These are phyloP conservation scores for Vanrija humicola DNA, from an alignment of 1,284 basidiomycete genomes.

Conservation along the genomic window DNA sequence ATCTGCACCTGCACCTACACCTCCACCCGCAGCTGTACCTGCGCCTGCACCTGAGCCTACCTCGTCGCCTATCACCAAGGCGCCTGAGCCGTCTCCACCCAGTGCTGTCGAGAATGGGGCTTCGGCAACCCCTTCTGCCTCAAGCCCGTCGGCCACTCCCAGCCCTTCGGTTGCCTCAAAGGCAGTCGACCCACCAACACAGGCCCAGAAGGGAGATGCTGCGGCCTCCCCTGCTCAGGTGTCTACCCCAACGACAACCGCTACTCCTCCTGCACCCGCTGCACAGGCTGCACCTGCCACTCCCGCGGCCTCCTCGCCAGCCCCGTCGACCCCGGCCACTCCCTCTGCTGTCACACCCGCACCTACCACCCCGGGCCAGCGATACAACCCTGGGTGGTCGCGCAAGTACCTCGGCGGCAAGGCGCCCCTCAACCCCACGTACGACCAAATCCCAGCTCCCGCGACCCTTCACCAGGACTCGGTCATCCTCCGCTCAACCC, in stretches of 20 bases:
- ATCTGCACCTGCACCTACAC: not conserved
- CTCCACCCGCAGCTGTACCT: not conserved
- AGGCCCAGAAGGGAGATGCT: too few relatives aligned
- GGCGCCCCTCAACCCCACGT: constrained; percentile 50
- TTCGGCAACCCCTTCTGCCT: too few relatives aligned
- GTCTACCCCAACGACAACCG: not conserved
- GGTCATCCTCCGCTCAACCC: constrained; percentile 40
- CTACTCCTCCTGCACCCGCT: too few relatives aligned
- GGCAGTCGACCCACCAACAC: too few relatives aligned
- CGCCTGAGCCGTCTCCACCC: too few relatives aligned
- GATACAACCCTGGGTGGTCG: constrained; percentile 47
- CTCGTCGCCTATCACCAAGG: too few relatives aligned
- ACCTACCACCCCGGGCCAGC: constrained; percentile 3
- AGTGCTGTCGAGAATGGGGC: too few relatives aligned
- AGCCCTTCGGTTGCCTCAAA: too few relatives aligned
- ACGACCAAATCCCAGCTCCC: constrained; percentile 48
- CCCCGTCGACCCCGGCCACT: not conserved
- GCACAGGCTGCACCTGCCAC: not conserved
- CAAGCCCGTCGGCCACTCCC: too few relatives aligned
- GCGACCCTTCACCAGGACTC: constrained; percentile 48
- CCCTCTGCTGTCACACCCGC: not conserved
- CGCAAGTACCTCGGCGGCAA: constrained; percentile 50
- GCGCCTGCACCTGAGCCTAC: not conserved
- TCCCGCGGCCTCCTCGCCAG: not conserved
- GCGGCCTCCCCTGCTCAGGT: not conserved